A percentile compares a stretch with the other conserved stretches of the same genome.
These are phyloP conservation scores for Mariannaea sp. DNA, from an alignment of 2,329 filamentous ascomycete species.

Conservation along the genomic window DNA sequence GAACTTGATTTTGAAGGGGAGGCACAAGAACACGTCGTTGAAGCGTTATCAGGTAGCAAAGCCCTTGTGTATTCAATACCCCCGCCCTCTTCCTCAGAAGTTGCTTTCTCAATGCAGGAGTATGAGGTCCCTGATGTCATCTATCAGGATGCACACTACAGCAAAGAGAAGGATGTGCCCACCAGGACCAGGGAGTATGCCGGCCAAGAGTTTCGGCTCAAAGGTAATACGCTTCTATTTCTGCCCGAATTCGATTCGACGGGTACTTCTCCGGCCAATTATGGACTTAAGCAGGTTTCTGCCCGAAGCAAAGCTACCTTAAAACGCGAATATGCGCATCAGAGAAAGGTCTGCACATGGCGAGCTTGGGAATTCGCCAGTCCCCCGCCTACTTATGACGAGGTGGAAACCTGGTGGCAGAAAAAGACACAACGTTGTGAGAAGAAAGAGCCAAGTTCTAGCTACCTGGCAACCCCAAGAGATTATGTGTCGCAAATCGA, in stretches of 20 bases:
- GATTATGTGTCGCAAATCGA: constrained; percentile 80
- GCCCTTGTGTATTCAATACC: constrained; percentile 34
- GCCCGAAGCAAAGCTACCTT: constrained; percentile 57
- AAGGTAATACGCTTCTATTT: constrained; percentile 76
- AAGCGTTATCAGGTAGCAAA: constrained; percentile 12
- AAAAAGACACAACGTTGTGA: constrained; percentile 39
- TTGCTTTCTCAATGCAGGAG: constrained; percentile 33
- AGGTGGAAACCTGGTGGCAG: constrained; percentile 73
- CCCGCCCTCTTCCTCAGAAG: constrained; percentile 35
- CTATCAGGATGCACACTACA: constrained; percentile 86
- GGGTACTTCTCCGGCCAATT: constrained; percentile 58
- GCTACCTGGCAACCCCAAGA: constrained; percentile 34
- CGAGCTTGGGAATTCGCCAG: constrained; percentile 75
- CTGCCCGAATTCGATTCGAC: constrained; percentile 77
- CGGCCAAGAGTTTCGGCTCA: constrained; percentile 80
- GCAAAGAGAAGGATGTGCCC: constrained; percentile 82
- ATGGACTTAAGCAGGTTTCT: constrained; percentile 55
- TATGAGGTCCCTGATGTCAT: constrained; percentile 65
- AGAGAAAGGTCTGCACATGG: constrained; percentile 57
- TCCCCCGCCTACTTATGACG: constrained; percentile 69
- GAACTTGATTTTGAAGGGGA: constrained; percentile 7
- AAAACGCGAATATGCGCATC: constrained; percentile 54
- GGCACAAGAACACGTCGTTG: constrained; percentile 22
- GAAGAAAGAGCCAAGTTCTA: constrained; percentile 9
- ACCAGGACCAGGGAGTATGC: constrained; percentile 80